A percentile compares a stretch with the other conserved stretches of the same genome.
Evolutionary conservation across 495 filamentous ascomycete genomes (phyloP).

Genomic region (Pyrenula massariospora): DNA sequence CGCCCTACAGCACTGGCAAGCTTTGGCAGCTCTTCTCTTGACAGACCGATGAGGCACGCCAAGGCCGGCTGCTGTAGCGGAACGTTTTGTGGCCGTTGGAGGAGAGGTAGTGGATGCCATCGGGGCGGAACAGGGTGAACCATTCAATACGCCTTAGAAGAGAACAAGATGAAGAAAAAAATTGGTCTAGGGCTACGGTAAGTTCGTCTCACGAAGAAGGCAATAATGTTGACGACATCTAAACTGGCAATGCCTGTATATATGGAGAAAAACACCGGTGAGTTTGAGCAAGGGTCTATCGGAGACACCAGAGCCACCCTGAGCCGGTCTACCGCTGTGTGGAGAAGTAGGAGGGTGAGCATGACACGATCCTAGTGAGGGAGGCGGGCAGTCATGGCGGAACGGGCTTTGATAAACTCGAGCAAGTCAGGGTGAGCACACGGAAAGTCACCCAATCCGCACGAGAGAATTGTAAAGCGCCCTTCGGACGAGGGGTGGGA

Average conservation of each 20-base stretch:
- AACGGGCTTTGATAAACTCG: background rate
- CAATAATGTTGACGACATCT: background rate
- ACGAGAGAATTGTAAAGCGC: background rate
- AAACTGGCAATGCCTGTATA: background rate
- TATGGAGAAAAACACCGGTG: background rate
- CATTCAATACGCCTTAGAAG: background rate
- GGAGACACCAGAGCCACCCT: background rate
- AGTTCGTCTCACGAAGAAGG: background rate
- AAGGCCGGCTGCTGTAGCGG: constrained; percentile 28
- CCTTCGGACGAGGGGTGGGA: background rate
- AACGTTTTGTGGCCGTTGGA: constrained; percentile 17
- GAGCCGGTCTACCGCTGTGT: background rate
- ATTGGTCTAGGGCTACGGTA: background rate
- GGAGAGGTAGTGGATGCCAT: background rate
- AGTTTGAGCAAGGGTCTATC: background rate
- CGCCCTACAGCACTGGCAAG: constrained; percentile 74
- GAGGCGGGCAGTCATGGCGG: background rate
- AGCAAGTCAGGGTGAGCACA: background rate
- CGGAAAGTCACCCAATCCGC: background rate
- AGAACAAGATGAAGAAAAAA: background rate
- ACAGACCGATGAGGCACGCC: constrained; percentile 39
- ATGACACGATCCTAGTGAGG: background rate
- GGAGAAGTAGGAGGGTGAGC: background rate
- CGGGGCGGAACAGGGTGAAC: background rate
- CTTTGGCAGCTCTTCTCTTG: constrained; percentile 76